Evolutionary conservation across 139 green algal genomes (phyloP), one percentile per base, ranked within the genome.

Genomic region (Desmodesmus armatus): DNA sequence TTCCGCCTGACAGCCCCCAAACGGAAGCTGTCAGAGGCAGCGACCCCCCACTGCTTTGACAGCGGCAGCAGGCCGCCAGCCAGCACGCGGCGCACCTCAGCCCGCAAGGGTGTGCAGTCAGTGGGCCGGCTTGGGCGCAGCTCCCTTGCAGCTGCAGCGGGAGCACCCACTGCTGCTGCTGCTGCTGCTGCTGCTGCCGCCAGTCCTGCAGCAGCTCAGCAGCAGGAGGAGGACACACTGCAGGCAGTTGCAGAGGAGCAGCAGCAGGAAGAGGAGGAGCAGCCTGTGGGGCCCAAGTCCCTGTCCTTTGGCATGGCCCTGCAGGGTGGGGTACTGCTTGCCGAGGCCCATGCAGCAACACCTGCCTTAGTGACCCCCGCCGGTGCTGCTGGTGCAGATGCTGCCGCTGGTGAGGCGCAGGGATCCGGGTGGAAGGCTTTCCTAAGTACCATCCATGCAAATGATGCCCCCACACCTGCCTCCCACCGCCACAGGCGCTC

Each of bases 381-480:
- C 23, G 3, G n/a, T 51, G 21, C 21, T 3, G 49, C 47, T 39
- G 33, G n/a, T 2, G 74, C 49, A 43, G 71, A 11, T 27, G n/a
- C 73, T 69, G 73, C 49, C 23, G 73, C 69, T 77, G 39, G 33
- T 27, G 69, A n/a, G n/a, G 39, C 21, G 69, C 23, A 67, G 58
- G 41, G 76, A n/a, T 55, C 60, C 35, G 60, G 60, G 60, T 82
- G 76, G 76, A 82, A 82, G 37, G 19, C 55, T 2, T 82, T 82
- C 27, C 17, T 82, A 5, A 72, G 39, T 37, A 67, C 53, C 2
- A 53, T 82, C 25, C 76, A 72, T 72, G 76, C 76, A 31, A 47
- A 27, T 49, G 76, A 71, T 71, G 39, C 39, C 29, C 76, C 76
- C 7, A 82, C 76, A 17, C 76, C 76, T 43, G 55, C 76, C 4